Base-by-base conservation (phyloP, 768 basidiomycete genomes). In the Agaricus subrufescens region DNA sequence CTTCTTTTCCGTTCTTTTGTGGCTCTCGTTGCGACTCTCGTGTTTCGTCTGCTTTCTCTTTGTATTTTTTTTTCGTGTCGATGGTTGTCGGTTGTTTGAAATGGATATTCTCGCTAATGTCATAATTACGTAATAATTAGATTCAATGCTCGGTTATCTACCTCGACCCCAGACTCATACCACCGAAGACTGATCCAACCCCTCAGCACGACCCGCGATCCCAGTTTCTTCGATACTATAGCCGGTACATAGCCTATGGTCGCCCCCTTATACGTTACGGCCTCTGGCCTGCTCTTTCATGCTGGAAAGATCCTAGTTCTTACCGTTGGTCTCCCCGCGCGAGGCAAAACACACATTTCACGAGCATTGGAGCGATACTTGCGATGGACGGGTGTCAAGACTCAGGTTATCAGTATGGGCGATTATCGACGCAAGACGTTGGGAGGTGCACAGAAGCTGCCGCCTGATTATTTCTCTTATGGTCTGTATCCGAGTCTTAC, bases 321-420 rank as follows among this genome's bases (percentile, higher is more conserved):
- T 56, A 92, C 94, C 19, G 89, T 98, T 53, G 96, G 96, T 8
- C 78, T 98, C 3, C 95, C 95, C 45, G 95, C 96, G 1, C 83
- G 94, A 52, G 94, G 94, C 34, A 97, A 97, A 74, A 99, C 97
- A 0, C 97, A 99, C 69, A 93, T 98, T 55, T 96, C 94, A 1
- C 83, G 95, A 39, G 87, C 96, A 6, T 79, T 98, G 11, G 96
- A 98, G 69, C 85, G 97, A n/a, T 99, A 99, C 71, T 81, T 99
- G 1, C 81, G 94, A 69, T 99, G 97, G 97, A 91, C 93, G 71
- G 97, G 97, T 30, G 91, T 99, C 52, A 98, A 96, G 71, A 96
- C 94, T 0, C 84, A 89, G 60, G 97, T 98, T 52, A 86, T 98
- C 54, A 95, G 94, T 5, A 76, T 99, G 9, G 97, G 97, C 23